Base-by-base conservation (phyloP, 495 filamentous ascomycete genomes). In the Eremomyces bilateralis region DNA sequence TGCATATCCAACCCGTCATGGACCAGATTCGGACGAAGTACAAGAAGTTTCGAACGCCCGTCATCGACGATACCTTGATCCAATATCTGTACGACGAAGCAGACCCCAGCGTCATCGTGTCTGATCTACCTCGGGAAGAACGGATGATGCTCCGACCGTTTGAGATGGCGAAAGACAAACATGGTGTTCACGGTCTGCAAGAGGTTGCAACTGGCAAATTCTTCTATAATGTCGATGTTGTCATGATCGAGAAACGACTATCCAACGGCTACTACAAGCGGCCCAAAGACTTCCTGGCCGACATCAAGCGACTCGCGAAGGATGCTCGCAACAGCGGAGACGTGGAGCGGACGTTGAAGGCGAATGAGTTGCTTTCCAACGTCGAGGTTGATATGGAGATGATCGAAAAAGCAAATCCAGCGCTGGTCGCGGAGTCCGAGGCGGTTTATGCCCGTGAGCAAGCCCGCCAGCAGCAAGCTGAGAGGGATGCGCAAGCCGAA, bases 221-320 rank as follows among this genome's bases (percentile, higher is more conserved):
- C 52, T 94, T 68, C 47, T 94, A 94, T 58, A 97, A 97, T 43
- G 57, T 95, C 34, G 82, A 95, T 43, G 74, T 79, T n/a, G 74
- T 71, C 3, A 88, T 77, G 4, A 92, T 97, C 36, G 88, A 97
- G 58, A 80, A 88, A 47, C 74, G 88, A 21, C 62, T 95, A 17
- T 81, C 80, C 3, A 93, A 95, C 54, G 88, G 90, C 15, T 95
- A 76, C 52, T 97, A 97, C 55, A 81, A 80, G 48, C 65, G 81
- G 12, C 75, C 83, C 0, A 71, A 68, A 38, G 83, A 94, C 46
- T 97, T 92, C 45, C 54, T 88, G 35, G 68, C 69, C 20, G 88
- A 97, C 49, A 72, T 94, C 43, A 73, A 77, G 45, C 66, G 71
- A 29, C 54, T 97, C 3, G 73, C 72, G 15, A 81, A 80, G 48